phyloP scores from a whole-genome alignment of 768 basidiomycete genomes.

The Phlebiopsis gigantea region DNA sequence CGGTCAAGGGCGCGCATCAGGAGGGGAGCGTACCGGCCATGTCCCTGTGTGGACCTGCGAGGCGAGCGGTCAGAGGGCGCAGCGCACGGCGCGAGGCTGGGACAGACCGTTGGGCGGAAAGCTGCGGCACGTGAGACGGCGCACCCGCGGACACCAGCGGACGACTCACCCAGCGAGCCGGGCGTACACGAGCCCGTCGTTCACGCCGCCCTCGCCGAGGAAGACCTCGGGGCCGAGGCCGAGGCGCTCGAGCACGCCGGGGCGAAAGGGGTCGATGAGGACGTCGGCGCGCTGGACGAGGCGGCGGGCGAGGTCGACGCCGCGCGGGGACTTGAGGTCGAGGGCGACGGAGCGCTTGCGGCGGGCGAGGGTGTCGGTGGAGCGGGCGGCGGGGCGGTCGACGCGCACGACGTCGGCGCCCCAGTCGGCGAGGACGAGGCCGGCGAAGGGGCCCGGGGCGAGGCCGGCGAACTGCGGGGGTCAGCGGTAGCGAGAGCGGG shows the following conservation, averaged over 20 bases:
- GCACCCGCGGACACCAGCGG: neutral
- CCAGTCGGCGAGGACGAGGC: slow-evolving; percentile 72
- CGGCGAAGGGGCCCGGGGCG: slow-evolving; percentile 78
- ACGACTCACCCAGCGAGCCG: slow-evolving; percentile 61
- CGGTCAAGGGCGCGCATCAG: neutral
- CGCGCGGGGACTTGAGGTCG: slow-evolving; percentile 55
- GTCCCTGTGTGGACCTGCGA: slow-evolving; percentile 57
- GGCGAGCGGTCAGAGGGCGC: too few relatives aligned
- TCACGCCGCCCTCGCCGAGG: slow-evolving; percentile 48
- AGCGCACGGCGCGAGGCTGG: too few relatives aligned
- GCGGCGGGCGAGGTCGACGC: slow-evolving; percentile 47
- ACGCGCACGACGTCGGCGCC: slow-evolving; percentile 75
- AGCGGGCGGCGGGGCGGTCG: slow-evolving; percentile 44
- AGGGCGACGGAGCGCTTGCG: slow-evolving; percentile 74
- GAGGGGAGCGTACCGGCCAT: slow-evolving; percentile 58
- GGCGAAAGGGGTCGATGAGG: slow-evolving; percentile 78
- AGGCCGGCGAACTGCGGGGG: slow-evolving; percentile 66
- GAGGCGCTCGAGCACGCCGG: slow-evolving; percentile 75
- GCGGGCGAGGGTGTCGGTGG: slow-evolving; percentile 51
- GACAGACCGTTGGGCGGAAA: neutral
- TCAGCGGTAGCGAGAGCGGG: neutral
- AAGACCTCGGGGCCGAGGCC: slow-evolving; percentile 76
- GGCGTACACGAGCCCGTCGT: slow-evolving; percentile 66
- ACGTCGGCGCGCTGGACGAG: slow-evolving; percentile 69
- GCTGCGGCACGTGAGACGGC: neutral